These are phyloP conservation scores for Eurotiales sp. DNA, from an alignment of 2,329 filamentous ascomycete species.

Conservation along the genomic window DNA sequence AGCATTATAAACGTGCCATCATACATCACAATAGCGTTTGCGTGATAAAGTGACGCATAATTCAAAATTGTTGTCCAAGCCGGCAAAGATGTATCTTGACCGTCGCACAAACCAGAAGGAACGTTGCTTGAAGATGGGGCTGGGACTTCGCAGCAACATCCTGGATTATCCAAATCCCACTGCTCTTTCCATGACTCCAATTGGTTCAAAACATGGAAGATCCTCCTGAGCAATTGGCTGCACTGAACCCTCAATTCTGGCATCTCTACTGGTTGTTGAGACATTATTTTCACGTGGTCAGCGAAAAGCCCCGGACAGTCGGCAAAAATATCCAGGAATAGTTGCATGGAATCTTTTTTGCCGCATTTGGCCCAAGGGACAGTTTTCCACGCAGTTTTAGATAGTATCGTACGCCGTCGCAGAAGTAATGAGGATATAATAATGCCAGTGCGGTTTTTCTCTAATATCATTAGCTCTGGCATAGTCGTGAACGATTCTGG, in stretches of 20 bases:
- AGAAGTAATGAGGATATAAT: neutral
- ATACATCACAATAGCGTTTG: neutral
- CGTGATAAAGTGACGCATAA: neutral
- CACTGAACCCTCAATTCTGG: no score
- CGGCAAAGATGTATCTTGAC: neutral
- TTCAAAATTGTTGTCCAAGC: slow-evolving; percentile 1
- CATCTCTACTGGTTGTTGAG: neutral
- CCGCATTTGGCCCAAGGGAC: neutral
- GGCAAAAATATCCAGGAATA: neutral
- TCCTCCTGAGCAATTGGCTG: neutral
- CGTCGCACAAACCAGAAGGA: neutral
- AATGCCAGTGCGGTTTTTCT: neutral
- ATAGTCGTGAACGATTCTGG: neutral
- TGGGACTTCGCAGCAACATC: neutral
- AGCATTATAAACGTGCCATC: neutral
- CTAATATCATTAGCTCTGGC: neutral
- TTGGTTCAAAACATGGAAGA: neutral
- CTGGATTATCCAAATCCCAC: neutral
- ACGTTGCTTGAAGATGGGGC: neutral
- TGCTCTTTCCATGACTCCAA: neutral
- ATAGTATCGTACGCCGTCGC: neutral
- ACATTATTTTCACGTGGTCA: neutral
- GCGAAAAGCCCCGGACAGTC: neutral
- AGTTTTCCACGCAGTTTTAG: slow-evolving; percentile 1
- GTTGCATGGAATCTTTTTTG: neutral